Conservation (phyloP, 805 yeast species). For the Priceomyces medius region DNA sequence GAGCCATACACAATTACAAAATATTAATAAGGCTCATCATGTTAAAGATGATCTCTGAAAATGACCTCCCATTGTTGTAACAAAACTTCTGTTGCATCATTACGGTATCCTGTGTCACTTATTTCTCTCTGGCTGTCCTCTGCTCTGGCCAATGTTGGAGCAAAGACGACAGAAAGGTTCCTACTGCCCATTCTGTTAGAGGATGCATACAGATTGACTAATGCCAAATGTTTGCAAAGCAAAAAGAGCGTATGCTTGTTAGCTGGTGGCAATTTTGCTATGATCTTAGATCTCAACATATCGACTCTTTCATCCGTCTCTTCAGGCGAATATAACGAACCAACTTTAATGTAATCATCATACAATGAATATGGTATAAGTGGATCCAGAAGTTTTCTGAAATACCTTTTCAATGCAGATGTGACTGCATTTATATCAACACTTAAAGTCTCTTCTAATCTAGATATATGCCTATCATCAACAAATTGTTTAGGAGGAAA, state of each 20-base stretch:
- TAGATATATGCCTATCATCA: conserved; percentile 33
- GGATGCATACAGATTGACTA: conserved; percentile 52
- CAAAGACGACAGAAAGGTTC: conserved; percentile 88
- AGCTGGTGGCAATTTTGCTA: conserved; percentile 61
- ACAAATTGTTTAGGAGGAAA: conserved; percentile 21
- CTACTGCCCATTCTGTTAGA: conserved; percentile 78
- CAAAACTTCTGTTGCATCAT: conserved; percentile 73
- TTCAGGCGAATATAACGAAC: conserved; percentile 29
- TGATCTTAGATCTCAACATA: conserved; percentile 42
- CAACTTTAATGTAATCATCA: conserved; percentile 60
- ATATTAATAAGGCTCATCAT: no score
- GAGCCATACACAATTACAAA: no score
- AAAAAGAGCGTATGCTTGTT: conserved; percentile 57
- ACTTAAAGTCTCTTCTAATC: conserved; percentile 41
- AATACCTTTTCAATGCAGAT: conserved; percentile 80
- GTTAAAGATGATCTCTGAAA: conserved; percentile 22
- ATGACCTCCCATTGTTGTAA: conserved; percentile 47
- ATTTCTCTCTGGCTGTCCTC: conserved; percentile 78
- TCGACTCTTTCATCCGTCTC: conserved; percentile 31
- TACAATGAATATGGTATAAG: conserved; percentile 71
- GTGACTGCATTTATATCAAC: conserved; percentile 83
- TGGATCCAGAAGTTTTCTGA: conserved; percentile 83
- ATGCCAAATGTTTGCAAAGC: conserved; percentile 63
- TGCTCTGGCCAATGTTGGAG: conserved; percentile 87
- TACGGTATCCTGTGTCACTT: conserved; percentile 77